Evolutionary conservation across 2,329 filamentous ascomycete genomes (phyloP), one percentile per base, ranked within the genome.

Genomic region (Nemania bipapillata): DNA sequence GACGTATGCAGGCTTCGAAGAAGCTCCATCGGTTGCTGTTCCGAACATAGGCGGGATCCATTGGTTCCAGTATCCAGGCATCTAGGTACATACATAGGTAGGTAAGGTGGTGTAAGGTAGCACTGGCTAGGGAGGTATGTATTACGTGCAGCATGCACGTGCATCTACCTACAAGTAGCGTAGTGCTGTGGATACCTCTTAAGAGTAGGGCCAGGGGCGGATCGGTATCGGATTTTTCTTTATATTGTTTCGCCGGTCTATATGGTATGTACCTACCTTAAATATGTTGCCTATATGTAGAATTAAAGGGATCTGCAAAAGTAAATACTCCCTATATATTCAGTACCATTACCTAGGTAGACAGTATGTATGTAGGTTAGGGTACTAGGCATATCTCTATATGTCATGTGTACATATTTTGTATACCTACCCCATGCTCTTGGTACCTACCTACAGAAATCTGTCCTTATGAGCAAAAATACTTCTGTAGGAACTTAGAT

Each of bases 161-260:
- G 17, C 40, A 5, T 45, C 30, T 40, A 40, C 4, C 37, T 40
- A 40, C 37, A 35, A 11, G 32, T 6, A 11, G 11, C 11, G 11
- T 5, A 6, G 11, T 40, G 37, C 37, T 40, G 37, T 40, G n/a
- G n/a, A n/a, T n/a, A n/a, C n/a, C n/a, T n/a, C n/a, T n/a, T 50
- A 24, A 26, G 47, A 9, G 45, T 17, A 24, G 22, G 24, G 12
- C 45, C 11, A n/a, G 54, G 47, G 30, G 47, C 54, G 65, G 54
- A 53, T 63, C 58, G 42, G 59, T 40, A 63, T 45, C 42, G 61
- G 53, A 50, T 42, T 64, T 22, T 49, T 9, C 15, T 40, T 9
- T 30, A n/a, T 2, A 57, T 11, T 47, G n/a, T 42, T 47, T 62
- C 49, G 59, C 59, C 50, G 59, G 20, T 54, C 37, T 24, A 22